Evolutionary conservation across 2,329 filamentous ascomycete species (phyloP).

Genomic region (Clonostachys byssicola): DNA sequence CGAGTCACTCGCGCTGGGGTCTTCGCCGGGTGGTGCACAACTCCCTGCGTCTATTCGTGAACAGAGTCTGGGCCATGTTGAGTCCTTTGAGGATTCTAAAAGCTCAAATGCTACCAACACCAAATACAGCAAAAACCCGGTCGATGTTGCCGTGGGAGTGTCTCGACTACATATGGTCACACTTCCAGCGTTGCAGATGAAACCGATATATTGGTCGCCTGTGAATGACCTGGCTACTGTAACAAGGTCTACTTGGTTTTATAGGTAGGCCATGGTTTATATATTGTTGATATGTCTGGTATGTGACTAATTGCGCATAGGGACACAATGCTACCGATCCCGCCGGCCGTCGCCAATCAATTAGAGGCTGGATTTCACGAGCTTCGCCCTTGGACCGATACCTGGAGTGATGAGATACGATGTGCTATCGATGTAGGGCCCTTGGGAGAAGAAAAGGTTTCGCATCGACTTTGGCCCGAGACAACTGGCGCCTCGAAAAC

Average conservation of each 20-base stretch:
- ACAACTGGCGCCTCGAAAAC: constrained; percentile 2
- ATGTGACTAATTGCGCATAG: constrained; percentile 16
- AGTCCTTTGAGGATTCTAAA: constrained; percentile 5
- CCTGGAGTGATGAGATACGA: constrained; percentile 86
- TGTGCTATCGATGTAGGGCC: constrained; percentile 90
- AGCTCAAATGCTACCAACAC: constrained; percentile 1
- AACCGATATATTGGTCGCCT: constrained; percentile 96
- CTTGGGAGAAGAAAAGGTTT: constrained; percentile 85
- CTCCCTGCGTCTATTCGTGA: neutral
- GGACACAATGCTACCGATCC: constrained; percentile 88
- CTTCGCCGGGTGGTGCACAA: neutral
- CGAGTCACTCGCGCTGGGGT: constrained; percentile 3
- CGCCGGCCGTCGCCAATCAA: constrained; percentile 82
- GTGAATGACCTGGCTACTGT: constrained; percentile 84
- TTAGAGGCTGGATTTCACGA: constrained; percentile 88
- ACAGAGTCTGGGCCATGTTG: constrained; percentile 1
- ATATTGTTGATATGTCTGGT: neutral
- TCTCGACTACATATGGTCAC: constrained; percentile 88
- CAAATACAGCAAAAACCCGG: constrained; percentile 16
- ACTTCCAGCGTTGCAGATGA: constrained; percentile 80
- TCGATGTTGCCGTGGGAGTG: constrained; percentile 76
- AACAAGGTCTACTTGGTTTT: constrained; percentile 91
- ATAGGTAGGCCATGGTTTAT: constrained; percentile 46
- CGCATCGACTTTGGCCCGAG: constrained; percentile 73
- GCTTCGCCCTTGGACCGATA: constrained; percentile 82